Base-by-base conservation (phyloP, 2,329 filamentous ascomycete species). In the Sclerotinia minor region DNA sequence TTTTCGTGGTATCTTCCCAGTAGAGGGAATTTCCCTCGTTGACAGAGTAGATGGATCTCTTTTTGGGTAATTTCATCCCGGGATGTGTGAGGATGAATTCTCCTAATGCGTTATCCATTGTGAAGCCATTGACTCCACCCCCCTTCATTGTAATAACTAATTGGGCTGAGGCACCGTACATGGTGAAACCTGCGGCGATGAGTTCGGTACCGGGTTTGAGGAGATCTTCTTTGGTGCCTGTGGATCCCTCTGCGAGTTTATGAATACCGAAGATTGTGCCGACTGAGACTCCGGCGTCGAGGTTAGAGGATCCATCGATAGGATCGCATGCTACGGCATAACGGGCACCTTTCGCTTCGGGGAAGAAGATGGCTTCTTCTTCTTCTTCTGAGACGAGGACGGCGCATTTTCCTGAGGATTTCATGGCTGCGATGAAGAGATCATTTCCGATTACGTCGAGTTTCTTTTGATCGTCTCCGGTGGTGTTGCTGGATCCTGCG, bases 41-140 rank as follows among this genome's bases (percentile, higher is more conserved):
- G 81, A 96, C 93, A 38, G 92, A 96, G 87, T 99, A 99, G 80
- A 99, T 99, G 71, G 89, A 81, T 71, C 94, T 87, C 76, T 85
- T 83, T 79, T 85, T 86, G 66, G 95, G 95, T 72, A 98, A 89
- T 72, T 83, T 83, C 95, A 99, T 99, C 81, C 96, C 80, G 32
- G 95, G 95, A 81, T 99, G 95, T 19, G 94, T 96, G 69, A 99
- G 87, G 81, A 99, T 99, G 83, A 99, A 99, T 84, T 99, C 95
- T 81, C 95, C 95, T 61, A 99, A 88, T 24, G 93, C 92, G 79
- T 92, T 96, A 83, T 99, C 95, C 76, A 99, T 88, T 35, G 95
- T 99, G 85, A 99, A 99, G 76, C 95, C 95, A 81, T 98, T 97
- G 80, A 99, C 95, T 70, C 82, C 86, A 72, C 94, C 92, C 73